These are phyloP conservation scores for Davidsoniella eucalypti DNA, from an alignment of 2,329 filamentous ascomycete genomes.

Conservation along the genomic window DNA sequence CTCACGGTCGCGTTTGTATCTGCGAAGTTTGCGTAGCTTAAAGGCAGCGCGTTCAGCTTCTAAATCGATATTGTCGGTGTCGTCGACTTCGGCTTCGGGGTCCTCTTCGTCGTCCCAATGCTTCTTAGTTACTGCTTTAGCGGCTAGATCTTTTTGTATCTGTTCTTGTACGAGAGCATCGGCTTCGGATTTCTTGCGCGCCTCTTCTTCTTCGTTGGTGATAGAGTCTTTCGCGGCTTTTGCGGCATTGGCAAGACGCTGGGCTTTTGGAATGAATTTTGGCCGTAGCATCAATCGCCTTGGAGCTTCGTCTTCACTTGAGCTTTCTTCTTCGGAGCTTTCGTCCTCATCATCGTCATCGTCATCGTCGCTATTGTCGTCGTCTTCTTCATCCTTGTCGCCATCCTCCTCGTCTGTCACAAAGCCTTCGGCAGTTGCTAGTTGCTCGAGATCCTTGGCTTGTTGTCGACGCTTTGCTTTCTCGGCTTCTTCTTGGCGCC, in stretches of 20 bases:
- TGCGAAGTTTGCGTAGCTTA: slow-evolving; percentile 80
- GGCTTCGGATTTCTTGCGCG: slow-evolving; percentile 50
- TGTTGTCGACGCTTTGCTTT: slow-evolving; percentile 26
- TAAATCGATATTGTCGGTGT: slow-evolving; percentile 72
- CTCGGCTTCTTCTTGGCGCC: slow-evolving; percentile 29
- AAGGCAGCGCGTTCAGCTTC: slow-evolving; percentile 82
- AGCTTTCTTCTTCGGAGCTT: slow-evolving; percentile 27
- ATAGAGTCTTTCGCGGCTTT: slow-evolving; percentile 7
- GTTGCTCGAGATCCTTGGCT: slow-evolving; percentile 22
- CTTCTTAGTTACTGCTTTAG: slow-evolving; percentile 58
- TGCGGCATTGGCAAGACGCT: slow-evolving; percentile 24
- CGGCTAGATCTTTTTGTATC: slow-evolving; percentile 63
- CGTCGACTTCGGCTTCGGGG: slow-evolving; percentile 66
- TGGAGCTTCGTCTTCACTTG: slow-evolving; percentile 40
- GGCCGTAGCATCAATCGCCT: slow-evolving; percentile 42
- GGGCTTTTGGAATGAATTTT: slow-evolving; percentile 45
- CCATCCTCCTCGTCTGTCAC: slow-evolving; percentile 37
- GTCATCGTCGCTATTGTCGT: slow-evolving; percentile 22
- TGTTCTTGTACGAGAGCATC: slow-evolving; percentile 79
- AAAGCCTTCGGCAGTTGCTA: slow-evolving; percentile 44
- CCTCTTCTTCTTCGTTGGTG: slow-evolving; percentile 26
- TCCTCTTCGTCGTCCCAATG: slow-evolving; percentile 66
- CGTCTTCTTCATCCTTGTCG: slow-evolving; percentile 16
- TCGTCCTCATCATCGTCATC: slow-evolving; percentile 23
- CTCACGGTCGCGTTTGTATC: slow-evolving; percentile 73